Evolutionary conservation across 352 stramenopile species (phyloP).

Genomic region (Globisporangium orthogonon): DNA sequence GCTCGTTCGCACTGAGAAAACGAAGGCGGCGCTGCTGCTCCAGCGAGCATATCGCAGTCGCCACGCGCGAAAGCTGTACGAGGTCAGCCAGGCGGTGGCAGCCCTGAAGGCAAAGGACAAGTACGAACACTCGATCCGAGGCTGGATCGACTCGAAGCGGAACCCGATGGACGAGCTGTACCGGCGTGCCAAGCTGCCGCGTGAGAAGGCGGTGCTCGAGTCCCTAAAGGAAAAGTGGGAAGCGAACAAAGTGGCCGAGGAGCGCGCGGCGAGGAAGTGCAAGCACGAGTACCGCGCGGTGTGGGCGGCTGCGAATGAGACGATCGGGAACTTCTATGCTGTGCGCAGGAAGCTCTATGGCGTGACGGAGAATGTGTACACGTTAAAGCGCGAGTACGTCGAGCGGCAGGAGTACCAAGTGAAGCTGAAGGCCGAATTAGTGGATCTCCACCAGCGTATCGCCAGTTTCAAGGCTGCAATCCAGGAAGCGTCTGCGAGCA

Average conservation of each 20-base stretch:
- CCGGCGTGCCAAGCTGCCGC: conserved; percentile 37
- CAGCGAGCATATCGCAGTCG: conserved; percentile 43
- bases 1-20: conserved; percentile 23
- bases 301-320: conserved; percentile 30
- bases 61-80: conserved; percentile 37
- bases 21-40: conserved; percentile 24
- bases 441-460: conserved; percentile 28
- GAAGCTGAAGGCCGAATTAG: conserved; percentile 24
- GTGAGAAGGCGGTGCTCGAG: conserved; percentile 35
- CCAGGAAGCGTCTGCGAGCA: conserved; percentile 24
- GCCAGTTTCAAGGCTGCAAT: conserved; percentile 33
- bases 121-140: conserved; percentile 43
- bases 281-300: conserved; percentile 19
- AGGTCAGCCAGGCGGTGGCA: conserved; percentile 43
- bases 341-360: conserved; percentile 51
- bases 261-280: conserved; percentile 44
- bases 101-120: conserved; percentile 54
- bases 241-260: conserved; percentile 30
- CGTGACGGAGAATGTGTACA: conserved; percentile 66
- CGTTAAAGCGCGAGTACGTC: conserved; percentile 34
- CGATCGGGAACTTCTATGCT: conserved; percentile 33
- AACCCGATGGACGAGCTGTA: conserved; percentile 69
- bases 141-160: conserved; percentile 39
- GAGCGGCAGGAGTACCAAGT: conserved; percentile 30
- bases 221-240: conserved; percentile 44